A percentile compares a stretch with the other conserved stretches of the same genome.
phyloP scores from a whole-genome alignment of 192 early-diverging fungal species.

The Dissophora ornata region DNA sequence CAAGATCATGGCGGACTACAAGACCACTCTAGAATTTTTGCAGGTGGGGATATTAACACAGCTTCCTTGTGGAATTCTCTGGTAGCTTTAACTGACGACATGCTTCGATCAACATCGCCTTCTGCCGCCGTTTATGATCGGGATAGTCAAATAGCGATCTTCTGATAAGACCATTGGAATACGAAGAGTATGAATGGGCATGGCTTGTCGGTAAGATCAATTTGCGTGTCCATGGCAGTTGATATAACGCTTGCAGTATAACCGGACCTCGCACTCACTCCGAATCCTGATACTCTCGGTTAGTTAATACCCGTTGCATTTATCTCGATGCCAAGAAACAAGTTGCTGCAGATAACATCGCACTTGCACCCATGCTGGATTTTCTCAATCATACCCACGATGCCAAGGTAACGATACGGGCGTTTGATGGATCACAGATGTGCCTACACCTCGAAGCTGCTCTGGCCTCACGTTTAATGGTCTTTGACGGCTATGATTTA shows the following conservation, averaged over 20 bases:
- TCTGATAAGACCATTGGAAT: conserved; percentile 30
- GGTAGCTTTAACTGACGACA: neutral
- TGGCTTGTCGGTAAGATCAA: conserved; percentile 67
- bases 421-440: too few relatives aligned
- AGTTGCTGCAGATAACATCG: conserved; percentile 64
- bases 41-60: neutral
- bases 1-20: conserved; percentile 62
- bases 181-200: conserved; percentile 65
- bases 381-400: conserved; percentile 77
- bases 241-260: too few relatives aligned
- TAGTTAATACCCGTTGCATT: conserved; percentile 71
- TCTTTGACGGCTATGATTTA: too few relatives aligned
- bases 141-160: conserved; percentile 32
- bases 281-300: too few relatives aligned
- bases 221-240: neutral
- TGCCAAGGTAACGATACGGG: conserved; percentile 63
- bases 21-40: conserved; percentile 18
- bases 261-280: too few relatives aligned
- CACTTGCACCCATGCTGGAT: conserved; percentile 81
- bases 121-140: too few relatives aligned
- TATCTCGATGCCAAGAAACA: conserved; percentile 58
- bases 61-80: too few relatives aligned
- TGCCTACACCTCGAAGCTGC: neutral
- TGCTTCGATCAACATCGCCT: neutral
- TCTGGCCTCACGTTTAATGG: neutral